These are phyloP conservation scores for Boletus tomentosulus DNA, from an alignment of 768 basidiomycete species.

Conservation along the genomic window DNA sequence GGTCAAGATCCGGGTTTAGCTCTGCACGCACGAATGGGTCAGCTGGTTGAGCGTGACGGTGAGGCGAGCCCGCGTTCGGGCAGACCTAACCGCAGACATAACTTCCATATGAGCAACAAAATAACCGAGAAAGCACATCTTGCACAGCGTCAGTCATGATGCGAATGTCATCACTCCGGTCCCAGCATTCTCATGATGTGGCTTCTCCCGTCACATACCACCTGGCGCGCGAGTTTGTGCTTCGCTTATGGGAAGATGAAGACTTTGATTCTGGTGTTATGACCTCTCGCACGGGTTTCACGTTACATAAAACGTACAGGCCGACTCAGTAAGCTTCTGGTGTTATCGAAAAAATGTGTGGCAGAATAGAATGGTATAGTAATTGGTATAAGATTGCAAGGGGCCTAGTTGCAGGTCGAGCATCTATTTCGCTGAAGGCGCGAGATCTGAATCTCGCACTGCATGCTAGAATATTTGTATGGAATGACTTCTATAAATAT, in stretches of 20 bases:
- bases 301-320: not conserved
- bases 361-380: not conserved
- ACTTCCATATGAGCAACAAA: too few relatives aligned
- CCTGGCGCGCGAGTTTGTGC: too few relatives aligned
- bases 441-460: not conserved
- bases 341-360: not conserved
- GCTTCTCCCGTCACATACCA: too few relatives aligned
- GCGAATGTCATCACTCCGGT: too few relatives aligned
- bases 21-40: not conserved
- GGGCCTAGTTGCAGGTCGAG: not conserved
- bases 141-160: too few relatives aligned
- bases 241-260: too few relatives aligned
- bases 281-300: not conserved
- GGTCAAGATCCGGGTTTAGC: not conserved
- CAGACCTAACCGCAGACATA: not conserved
- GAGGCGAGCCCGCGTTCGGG: not conserved
- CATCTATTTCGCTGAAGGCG: not conserved
- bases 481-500: not conserved
- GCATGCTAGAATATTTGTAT: not conserved
- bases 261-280: not conserved
- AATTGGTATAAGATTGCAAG: not conserved
- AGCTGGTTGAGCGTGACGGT: slow-evolving; percentile 4
- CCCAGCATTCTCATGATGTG: too few relatives aligned
- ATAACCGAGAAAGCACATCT: too few relatives aligned
- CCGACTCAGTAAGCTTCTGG: not conserved